Evolutionary conservation across 192 early-diverging fungal genomes (phyloP).

Genomic region (Entomortierella parvispora): DNA sequence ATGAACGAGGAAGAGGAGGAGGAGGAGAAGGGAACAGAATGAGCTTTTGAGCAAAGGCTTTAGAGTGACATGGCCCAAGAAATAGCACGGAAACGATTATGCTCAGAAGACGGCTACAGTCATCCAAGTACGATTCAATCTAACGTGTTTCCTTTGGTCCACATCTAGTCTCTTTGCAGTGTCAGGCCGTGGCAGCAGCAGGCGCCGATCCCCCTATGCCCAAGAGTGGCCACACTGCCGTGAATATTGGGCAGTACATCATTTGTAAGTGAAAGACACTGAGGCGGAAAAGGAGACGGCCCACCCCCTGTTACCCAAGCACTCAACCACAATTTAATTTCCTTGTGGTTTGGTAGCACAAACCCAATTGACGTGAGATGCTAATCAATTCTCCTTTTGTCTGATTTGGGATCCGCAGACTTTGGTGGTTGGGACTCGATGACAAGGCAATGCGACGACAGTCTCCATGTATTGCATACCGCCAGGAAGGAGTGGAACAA

Average conservation of each 20-base stretch:
- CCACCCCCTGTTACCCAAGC: neutral
- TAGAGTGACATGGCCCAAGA: too few relatives aligned
- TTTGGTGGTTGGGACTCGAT: constrained; percentile 48
- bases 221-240: constrained; percentile 57
- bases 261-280: constrained; percentile 55
- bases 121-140: too few relatives aligned
- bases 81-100: too few relatives aligned
- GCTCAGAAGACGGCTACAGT: too few relatives aligned
- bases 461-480: constrained; percentile 43
- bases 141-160: too few relatives aligned
- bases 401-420: constrained; percentile 26
- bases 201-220: constrained; percentile 55
- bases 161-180: constrained; percentile 44
- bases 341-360: too few relatives aligned
- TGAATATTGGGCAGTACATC: constrained; percentile 57
- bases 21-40: neutral
- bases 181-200: constrained; percentile 31
- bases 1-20: neutral
- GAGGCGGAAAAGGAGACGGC: neutral
- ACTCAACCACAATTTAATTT: neutral
- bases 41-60: neutral
- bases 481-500: constrained; percentile 51
- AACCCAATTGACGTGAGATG: too few relatives aligned
- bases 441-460: constrained; percentile 46
- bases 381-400: too few relatives aligned